Evolutionary conservation across 1,284 basidiomycete genomes (phyloP), one percentile per base, ranked within the genome.

Genomic region (Pseudozyma flocculosa): DNA sequence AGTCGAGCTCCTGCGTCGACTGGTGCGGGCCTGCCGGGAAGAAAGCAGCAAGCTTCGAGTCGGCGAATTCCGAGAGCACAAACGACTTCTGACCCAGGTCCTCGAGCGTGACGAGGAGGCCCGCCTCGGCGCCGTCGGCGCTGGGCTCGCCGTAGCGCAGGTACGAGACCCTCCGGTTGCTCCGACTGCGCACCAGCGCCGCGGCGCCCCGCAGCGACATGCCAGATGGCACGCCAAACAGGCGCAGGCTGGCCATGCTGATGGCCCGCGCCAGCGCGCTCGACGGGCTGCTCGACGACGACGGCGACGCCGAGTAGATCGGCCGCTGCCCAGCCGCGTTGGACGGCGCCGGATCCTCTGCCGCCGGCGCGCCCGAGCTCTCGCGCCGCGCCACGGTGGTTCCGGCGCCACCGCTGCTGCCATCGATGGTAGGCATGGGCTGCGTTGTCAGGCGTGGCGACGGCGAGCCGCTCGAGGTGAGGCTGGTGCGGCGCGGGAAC

Each of bases 31-130:
- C 72, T 5, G 50, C 79, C 85, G 89, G 42, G 89, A 85, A 78
- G 43, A 48, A 55, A 48, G 85, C 86, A 48, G 89, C 86, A 60
- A 94, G 88, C 84, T 92, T 90, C 77, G 88, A 86, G 79, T 97
- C 93, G 32, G 90, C 94, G 84, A 93, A 93, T 62, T 90, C 88
- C 47, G 88, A 88, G 49, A 97, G 81, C 34, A 94, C 91, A 61
- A 90, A 88, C 22, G 93, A 92, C 83, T 97, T 97, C 82, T 95
- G 91, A 11, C 92, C 93, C 0, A 92, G 80, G 61, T 94, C 89
- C 75, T 96, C 92, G 37, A 97, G 81, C 19, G 80, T 78, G 2
- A 82, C 84, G 11, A 96, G 80, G 9, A 97, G 79, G 52, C 85
- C 85, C 54, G 90, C 88, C 68, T 96, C 92, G 45, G 54, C 56